Conservation (phyloP, 306 rosid genomes). For the Carpinus fangiana region DNA sequence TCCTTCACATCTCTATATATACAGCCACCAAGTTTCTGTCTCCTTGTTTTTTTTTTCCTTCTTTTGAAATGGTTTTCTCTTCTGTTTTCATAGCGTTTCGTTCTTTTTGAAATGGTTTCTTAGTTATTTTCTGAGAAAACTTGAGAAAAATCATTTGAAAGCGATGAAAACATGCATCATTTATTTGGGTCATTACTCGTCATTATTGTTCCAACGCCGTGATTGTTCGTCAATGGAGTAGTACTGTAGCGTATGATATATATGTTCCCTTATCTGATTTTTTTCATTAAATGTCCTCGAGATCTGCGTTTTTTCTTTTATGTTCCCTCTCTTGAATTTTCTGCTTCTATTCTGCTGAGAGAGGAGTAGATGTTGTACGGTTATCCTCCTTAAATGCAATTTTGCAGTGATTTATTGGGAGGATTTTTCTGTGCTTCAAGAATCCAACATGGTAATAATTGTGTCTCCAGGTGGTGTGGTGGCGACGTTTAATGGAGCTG, state of each 20-base stretch:
- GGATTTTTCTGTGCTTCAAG: too few relatives aligned
- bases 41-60: not conserved
- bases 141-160: constrained; percentile 6
- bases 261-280: not conserved
- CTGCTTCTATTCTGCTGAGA: not conserved
- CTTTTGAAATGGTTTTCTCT: not conserved
- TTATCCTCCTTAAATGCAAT: not conserved
- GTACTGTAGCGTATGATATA: not conserved
- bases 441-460: too few relatives aligned
- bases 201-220: constrained; percentile 20
- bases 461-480: not conserved
- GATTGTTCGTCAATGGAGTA: constrained; percentile 1
- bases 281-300: constrained; percentile 24
- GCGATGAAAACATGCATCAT: constrained; percentile 23
- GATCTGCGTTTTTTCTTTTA: constrained; percentile 32
- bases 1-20: not conserved
- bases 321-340: not conserved
- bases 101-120: not conserved
- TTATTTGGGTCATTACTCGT: constrained; percentile 26
- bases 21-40: too few relatives aligned
- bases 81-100: not conserved
- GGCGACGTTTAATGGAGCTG: constrained; percentile 12
- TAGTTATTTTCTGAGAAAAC: constrained; percentile 16
- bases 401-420: not conserved
- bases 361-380: not conserved